Evolutionary conservation across 2,329 filamentous ascomycete species (phyloP).

Genomic region (Geosmithia flava): DNA sequence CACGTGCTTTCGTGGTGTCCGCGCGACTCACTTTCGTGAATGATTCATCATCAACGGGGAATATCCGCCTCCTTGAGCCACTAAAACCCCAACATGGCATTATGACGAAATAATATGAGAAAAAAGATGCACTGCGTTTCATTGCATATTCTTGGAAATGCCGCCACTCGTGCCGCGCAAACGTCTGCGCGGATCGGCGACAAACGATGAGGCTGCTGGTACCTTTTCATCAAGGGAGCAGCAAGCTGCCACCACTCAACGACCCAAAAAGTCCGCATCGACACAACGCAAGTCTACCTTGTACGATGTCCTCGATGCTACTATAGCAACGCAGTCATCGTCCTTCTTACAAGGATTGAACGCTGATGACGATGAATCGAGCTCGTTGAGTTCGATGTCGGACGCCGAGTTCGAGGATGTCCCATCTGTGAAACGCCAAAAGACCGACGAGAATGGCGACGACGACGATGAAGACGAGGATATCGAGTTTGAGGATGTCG

Average conservation of each 20-base stretch:
- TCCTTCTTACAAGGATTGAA: constrained; percentile 30
- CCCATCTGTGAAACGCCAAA: constrained; percentile 25
- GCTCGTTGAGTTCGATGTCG: constrained; percentile 39
- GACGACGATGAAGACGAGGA: constrained; percentile 25
- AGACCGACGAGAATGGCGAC: constrained; percentile 13
- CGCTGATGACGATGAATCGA: constrained; percentile 25
- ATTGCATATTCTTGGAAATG: constrained; percentile 30
- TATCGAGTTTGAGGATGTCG: constrained; percentile 50
- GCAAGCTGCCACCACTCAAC: constrained; percentile 5
- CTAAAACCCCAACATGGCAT: neutral
- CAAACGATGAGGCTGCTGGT: constrained; percentile 8
- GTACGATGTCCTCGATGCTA: constrained; percentile 48
- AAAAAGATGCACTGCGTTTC: constrained; percentile 4
- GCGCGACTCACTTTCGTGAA: constrained; percentile 5
- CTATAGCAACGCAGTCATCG: constrained; percentile 27
- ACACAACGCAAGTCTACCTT: constrained; percentile 39
- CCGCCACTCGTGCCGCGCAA: constrained; percentile 58
- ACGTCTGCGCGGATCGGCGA: constrained; percentile 36
- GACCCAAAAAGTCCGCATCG: constrained; percentile 4
- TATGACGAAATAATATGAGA: neutral
- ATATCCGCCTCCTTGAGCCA: neutral
- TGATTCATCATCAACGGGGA: constrained; percentile 12
- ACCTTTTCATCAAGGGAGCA: constrained; percentile 6
- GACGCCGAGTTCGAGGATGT: constrained; percentile 43
- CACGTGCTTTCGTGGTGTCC: constrained; percentile 16